Evolutionary conservation across 306 rosid species (phyloP), one percentile per base, ranked within the genome.

Genomic region (Biancaea sappan): DNA sequence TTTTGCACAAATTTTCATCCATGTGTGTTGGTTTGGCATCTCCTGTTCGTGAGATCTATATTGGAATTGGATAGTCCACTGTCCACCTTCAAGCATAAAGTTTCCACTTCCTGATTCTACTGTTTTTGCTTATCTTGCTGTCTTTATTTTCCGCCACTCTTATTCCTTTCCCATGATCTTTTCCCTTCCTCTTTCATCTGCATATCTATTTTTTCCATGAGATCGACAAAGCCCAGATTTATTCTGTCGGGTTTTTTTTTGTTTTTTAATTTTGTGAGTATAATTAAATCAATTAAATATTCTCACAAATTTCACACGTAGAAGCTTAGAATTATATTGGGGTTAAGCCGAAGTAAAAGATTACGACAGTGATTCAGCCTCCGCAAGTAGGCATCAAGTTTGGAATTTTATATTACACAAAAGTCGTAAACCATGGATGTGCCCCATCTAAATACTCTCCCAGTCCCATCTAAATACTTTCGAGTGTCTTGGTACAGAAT

Each of bases 1-100:
- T 32, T 4, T 8, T 12, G 22, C 8, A 68, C 69, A 44, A 25
- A 15, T 22, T 68, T 61, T 34, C 52, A 60, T 58, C 46, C 31
- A 68, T 68, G 68, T 22, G 31, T 46, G 43, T 6, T 22, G 19
- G 61, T 54, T 67, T 56, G 61, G 14, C 68, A 66, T 76, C 26
- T 22, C 15, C 19, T 54, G 69, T 57, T 67, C 7, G 28, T 16
- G 24, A 57, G 22, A 46, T 29, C 47, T 22, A 32, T 1, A 6
- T n/a, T n/a, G n/a, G n/a, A n/a, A n/a, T n/a, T n/a, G 31, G 22
- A 52, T 57, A 54, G 80, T n/a, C n/a, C n/a, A n/a, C n/a, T n/a
- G 79, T 43, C 35, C 46, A 60, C 32, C 32, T 16, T 24, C 44
- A 2, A 2, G 11, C 56, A 10, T 1, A 69, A 69, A 35, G 5